Evolutionary conservation across 352 stramenopile species (phyloP).

Genomic region (Plasmopara halstedii): DNA sequence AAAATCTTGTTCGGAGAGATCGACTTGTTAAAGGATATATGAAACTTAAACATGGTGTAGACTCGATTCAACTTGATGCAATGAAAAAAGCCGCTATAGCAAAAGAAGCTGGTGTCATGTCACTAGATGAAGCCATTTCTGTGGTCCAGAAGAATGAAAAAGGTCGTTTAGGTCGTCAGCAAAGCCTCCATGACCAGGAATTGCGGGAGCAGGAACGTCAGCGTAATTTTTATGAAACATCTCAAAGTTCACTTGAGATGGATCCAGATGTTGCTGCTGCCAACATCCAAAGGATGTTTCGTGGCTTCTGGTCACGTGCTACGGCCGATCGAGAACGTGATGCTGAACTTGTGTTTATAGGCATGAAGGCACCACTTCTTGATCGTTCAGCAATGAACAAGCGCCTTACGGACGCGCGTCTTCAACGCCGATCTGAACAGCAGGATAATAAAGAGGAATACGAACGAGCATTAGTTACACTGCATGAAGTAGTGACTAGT

Average conservation of each 20-base stretch:
- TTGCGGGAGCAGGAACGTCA: conserved; percentile 81
- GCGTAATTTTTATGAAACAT: conserved; percentile 64
- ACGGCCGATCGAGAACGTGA: conserved; percentile 61
- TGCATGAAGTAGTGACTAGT: conserved; percentile 69
- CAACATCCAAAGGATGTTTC: conserved; percentile 88
- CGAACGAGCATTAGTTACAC: conserved; percentile 72
- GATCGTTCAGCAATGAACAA: conserved; percentile 62
- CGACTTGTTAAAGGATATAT: conserved; percentile 86
- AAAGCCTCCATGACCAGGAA: conserved; percentile 77
- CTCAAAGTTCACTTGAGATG: conserved; percentile 58
- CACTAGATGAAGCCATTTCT: conserved; percentile 76
- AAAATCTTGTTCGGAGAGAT: conserved; percentile 61
- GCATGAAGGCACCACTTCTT: conserved; percentile 78
- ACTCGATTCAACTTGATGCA: conserved; percentile 48
- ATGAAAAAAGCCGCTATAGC: conserved; percentile 21
- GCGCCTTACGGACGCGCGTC: conserved; percentile 62
- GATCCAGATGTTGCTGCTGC: conserved; percentile 87
- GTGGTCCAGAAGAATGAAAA: conserved; percentile 88
- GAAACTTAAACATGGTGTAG: conserved; percentile 82
- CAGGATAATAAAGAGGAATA: conserved; percentile 90
- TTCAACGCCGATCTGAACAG: conserved; percentile 87
- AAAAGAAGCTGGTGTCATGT: conserved; percentile 16
- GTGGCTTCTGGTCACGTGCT: conserved; percentile 69
- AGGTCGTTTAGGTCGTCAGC: conserved; percentile 80
- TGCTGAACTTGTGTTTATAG: conserved; percentile 88